Conservation (phyloP, 1,139 yeast genomes). For the Yamadazyma epiphylla region DNA sequence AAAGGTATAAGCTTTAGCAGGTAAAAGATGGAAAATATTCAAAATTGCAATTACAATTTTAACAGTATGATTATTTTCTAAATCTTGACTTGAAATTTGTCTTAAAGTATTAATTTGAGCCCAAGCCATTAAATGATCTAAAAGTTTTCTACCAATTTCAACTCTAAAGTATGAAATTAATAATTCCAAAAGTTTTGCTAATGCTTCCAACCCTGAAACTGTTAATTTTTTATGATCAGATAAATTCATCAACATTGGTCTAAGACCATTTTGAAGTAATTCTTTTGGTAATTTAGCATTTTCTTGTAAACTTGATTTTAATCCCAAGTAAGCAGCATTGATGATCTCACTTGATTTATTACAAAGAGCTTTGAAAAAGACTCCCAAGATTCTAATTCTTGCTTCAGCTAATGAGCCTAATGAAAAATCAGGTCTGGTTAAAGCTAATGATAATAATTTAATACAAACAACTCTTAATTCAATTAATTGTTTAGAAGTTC, state of each 20-base stretch:
- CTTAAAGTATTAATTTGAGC: slow-evolving; percentile 81
- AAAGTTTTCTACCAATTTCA: slow-evolving; percentile 88
- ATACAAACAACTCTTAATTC: slow-evolving; percentile 89
- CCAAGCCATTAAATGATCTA: slow-evolving; percentile 96
- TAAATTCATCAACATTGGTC: slow-evolving; percentile 92
- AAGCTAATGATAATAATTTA: slow-evolving; percentile 73
- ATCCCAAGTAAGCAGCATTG: slow-evolving; percentile 88
- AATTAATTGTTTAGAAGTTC: slow-evolving; percentile 83
- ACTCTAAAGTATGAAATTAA: slow-evolving; percentile 92
- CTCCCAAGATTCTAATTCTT: slow-evolving; percentile 83
- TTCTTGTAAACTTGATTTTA: slow-evolving; percentile 78
- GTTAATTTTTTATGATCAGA: slow-evolving; percentile 91
- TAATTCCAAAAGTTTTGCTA: slow-evolving; percentile 80
- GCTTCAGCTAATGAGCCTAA: slow-evolving; percentile 78
- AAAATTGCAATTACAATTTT: slow-evolving; percentile 87
- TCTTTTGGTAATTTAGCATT: slow-evolving; percentile 91
- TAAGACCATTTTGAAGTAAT: slow-evolving; percentile 82
- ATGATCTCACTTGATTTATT: slow-evolving; percentile 84
- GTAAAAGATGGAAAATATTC: slow-evolving; percentile 86
- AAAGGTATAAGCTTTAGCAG: slow-evolving; percentile 88
- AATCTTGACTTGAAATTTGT: slow-evolving; percentile 65
- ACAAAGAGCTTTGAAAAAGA: slow-evolving; percentile 89
- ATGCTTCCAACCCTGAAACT: slow-evolving; percentile 85
- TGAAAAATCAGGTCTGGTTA: slow-evolving; percentile 76
- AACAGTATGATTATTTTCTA: slow-evolving; percentile 76